Base-by-base conservation (phyloP, 2,329 filamentous ascomycete genomes). In the Akanthomyces dipterigenus region DNA sequence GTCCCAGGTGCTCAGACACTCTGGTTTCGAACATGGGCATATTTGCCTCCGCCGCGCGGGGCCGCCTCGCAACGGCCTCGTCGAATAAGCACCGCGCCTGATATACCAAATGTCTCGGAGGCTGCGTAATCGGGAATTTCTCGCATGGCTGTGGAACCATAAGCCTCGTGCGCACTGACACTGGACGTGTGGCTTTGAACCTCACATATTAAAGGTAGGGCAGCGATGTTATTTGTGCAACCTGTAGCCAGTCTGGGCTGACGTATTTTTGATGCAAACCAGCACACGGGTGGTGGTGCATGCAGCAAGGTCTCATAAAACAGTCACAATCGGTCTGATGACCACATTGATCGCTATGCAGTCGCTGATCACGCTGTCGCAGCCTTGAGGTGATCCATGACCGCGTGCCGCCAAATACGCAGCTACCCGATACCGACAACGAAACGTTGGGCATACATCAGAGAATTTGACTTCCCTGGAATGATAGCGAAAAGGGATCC, bases 1-100 rank as follows among this genome's bases (percentile, higher is more conserved):
- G 31, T 7, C 31, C 31, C 11, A 9, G 38, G 46, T 60, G 46
- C 56, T 60, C 48, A 45, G 38, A 57, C 55, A 43, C 36, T 36
- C 38, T 24, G 22, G 55, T 58, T 58, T 58, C 55, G 55, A 49
- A 58, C 45, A 50, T 57, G 55, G 55, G 55, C 24, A 11, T 31
- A 16, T 42, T 34, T 42, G 53, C 38, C 34, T 31, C 34, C 45
- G 34, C 55, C 55, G 55, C 55, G 55, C 55, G 55, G 55, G 55
- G 45, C 55, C 45, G 50, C 55, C 55, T 42, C 55, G 49, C 45
- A 34, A 42, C 18, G 18, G 24, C 46, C 24, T 28, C n/a, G 34
- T 58, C 55, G 36, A 50, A 42, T 31, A 34, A 31, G 34, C 53
- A 45, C 34, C 38, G 26, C 38, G 55, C 28, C n/a, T 49, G 5